A percentile compares a stretch with the other conserved stretches of the same genome.
These are phyloP conservation scores for Bolboschoenus planiculmis DNA, from an alignment of 176 grass and related monocot genomes.

Conservation along the genomic window DNA sequence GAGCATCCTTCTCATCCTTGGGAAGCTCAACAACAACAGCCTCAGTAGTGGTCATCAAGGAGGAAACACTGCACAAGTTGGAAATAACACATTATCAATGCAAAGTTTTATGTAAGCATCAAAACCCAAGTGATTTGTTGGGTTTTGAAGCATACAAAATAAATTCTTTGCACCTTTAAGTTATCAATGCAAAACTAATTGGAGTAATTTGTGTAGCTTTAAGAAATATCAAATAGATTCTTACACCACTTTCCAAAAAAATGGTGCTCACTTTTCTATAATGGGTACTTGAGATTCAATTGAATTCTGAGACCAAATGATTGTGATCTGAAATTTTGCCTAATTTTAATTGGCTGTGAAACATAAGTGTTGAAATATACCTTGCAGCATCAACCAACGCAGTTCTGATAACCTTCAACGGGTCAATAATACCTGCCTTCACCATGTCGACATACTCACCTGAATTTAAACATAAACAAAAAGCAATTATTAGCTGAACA, in stretches of 20 bases:
- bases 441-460: constrained; percentile 98
- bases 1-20: constrained; percentile 67
- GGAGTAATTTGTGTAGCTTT: no score
- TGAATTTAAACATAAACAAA: constrained; percentile 2
- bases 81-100: not conserved
- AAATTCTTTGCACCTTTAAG: not conserved
- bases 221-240: not conserved
- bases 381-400: constrained; percentile 96
- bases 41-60: constrained; percentile 92
- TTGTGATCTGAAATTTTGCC: not conserved
- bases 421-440: constrained; percentile 92
- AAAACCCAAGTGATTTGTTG: not conserved
- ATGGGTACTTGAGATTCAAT: no score
- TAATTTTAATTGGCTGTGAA: not conserved
- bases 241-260: not conserved
- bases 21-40: constrained; percentile 79
- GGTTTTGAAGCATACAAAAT: no score
- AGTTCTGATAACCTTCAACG: constrained; percentile 97
- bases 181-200: not conserved
- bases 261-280: no score
- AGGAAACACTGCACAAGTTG: constrained; percentile 52
- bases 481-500: not conserved
- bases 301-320: not conserved
- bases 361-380: constrained; percentile 23
- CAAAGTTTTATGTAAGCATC: not conserved